Evolutionary conservation across 306 rosid genomes (phyloP).

Genomic region (Cyclanthera cordifolia): DNA sequence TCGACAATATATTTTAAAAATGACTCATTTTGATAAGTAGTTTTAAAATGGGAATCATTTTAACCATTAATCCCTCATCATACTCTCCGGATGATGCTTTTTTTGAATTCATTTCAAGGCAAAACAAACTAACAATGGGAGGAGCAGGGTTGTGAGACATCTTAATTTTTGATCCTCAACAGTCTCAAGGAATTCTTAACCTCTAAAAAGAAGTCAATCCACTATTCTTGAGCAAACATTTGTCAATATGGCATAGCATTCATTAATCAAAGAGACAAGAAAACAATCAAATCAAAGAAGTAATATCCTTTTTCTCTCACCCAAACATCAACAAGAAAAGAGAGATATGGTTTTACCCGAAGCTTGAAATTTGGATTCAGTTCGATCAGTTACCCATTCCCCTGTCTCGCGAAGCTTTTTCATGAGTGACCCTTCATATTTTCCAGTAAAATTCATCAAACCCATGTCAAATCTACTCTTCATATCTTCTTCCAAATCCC

Average conservation of each 20-base stretch:
- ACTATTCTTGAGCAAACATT: too few relatives aligned
- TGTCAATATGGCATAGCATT: neutral
- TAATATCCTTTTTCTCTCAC: neutral
- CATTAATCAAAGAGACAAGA: neutral
- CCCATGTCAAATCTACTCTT: conserved; percentile 40
- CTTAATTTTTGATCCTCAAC: too few relatives aligned
- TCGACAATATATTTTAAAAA: too few relatives aligned
- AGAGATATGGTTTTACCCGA: conserved; percentile 19
- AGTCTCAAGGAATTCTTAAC: too few relatives aligned
- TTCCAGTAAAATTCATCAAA: conserved; percentile 30
- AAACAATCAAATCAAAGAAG: neutral
- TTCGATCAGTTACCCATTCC: conserved; percentile 44
- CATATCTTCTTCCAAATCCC: conserved; percentile 38
- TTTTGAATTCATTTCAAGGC: too few relatives aligned
- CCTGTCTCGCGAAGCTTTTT: conserved; percentile 61
- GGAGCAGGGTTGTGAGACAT: too few relatives aligned
- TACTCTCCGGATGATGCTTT: too few relatives aligned
- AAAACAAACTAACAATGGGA: too few relatives aligned
- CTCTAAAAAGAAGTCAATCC: too few relatives aligned
- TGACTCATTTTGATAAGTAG: too few relatives aligned
- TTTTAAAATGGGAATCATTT: too few relatives aligned
- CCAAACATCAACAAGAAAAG: neutral
- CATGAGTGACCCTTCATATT: conserved; percentile 52
- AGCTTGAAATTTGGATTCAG: conserved; percentile 37
- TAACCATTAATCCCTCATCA: too few relatives aligned